These are phyloP conservation scores for Verticillium albo-atrum DNA, from an alignment of 2,329 filamentous ascomycete species.

Conservation along the genomic window DNA sequence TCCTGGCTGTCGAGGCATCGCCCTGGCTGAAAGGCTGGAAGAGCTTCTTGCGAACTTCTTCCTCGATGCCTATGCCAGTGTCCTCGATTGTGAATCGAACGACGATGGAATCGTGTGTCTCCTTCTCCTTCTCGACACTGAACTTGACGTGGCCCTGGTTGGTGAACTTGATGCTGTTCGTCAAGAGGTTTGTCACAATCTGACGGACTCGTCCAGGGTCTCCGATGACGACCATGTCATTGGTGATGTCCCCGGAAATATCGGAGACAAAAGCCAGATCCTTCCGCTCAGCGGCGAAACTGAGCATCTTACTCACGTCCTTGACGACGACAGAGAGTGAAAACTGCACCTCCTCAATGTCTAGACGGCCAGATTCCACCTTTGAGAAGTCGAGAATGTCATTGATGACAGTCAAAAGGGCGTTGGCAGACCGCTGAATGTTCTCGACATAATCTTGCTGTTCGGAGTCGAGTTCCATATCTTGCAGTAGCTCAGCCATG, in stretches of 20 bases:
- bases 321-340: conserved; percentile 68
- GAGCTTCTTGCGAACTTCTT: conserved; percentile 66
- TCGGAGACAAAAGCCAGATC: conserved; percentile 68
- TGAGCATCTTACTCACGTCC: conserved; percentile 83
- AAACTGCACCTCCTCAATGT: conserved; percentile 78
- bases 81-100: conserved; percentile 72
- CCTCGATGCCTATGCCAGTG: conserved; percentile 77
- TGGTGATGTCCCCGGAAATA: conserved; percentile 57
- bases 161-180: conserved; percentile 74
- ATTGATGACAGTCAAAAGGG: conserved; percentile 81
- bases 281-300: conserved; percentile 77
- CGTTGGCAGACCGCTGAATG: conserved; percentile 75
- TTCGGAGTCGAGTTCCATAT: conserved; percentile 64
- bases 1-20: conserved; percentile 71
- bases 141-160: conserved; percentile 65
- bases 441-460: conserved; percentile 73
- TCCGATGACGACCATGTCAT: conserved; percentile 74
- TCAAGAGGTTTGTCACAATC: conserved; percentile 75
- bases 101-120: conserved; percentile 60
- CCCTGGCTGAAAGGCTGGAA: conserved; percentile 82
- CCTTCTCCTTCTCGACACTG: conserved; percentile 57
- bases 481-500: conserved; percentile 70
- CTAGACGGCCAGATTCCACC: conserved; percentile 70
- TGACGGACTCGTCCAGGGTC: conserved; percentile 81
- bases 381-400: conserved; percentile 90